Conservation (phyloP, 805 yeast genomes). For the Martiniozyma abietophila region DNA sequence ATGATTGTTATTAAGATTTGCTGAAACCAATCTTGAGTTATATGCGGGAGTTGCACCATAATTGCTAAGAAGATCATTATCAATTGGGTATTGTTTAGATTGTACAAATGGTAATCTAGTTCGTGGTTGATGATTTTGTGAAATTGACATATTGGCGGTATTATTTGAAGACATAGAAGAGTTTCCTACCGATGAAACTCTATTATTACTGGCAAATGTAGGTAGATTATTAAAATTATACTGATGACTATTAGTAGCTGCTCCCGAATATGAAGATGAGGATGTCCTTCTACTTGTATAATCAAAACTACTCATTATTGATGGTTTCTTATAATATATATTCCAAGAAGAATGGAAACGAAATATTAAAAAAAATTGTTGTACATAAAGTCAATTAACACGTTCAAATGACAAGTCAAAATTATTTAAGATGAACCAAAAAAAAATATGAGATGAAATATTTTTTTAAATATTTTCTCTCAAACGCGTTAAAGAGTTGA, state of each 20-base stretch:
- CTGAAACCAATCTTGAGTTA: not conserved
- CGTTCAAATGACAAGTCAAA: no score
- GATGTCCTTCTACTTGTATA: no score
- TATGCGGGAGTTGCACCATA: no score
- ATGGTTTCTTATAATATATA: no score
- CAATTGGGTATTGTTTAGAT: conserved; percentile 8
- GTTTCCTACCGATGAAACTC: not conserved
- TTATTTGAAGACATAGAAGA: not conserved
- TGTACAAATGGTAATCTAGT: conserved; percentile 14
- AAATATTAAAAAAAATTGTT: no score
- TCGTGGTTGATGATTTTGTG: conserved; percentile 1
- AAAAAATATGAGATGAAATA: no score
- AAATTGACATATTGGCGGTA: not conserved
- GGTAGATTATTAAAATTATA: conserved; percentile 12
- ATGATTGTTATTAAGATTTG: not conserved
- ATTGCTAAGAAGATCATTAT: conserved; percentile 5
- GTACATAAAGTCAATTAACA: no score
- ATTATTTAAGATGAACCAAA: no score
- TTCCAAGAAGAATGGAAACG: no score
- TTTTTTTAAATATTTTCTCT: no score
- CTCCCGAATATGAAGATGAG: not conserved
- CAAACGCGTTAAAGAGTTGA: no score
- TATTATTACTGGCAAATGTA: conserved; percentile 7
- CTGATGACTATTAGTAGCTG: conserved; percentile 4
- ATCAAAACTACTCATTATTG: no score